phyloP scores from a whole-genome alignment of 139 green algal genomes.

The Ostreobium quekettii region DNA sequence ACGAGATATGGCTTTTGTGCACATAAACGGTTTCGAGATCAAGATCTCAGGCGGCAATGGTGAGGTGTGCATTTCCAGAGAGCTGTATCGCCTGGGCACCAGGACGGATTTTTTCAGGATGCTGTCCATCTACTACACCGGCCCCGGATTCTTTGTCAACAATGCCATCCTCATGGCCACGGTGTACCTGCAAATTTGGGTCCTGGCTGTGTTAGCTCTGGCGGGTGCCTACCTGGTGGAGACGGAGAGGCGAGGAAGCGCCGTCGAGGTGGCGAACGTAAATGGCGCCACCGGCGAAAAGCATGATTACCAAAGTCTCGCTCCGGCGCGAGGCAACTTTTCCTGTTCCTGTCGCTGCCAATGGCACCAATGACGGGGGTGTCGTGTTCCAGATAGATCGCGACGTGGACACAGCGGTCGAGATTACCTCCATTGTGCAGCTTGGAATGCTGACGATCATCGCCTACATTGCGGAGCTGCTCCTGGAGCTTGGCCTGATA shows the following conservation, averaged over 20 bases:
- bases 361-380: too few species aligned
- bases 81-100: constrained; percentile 62
- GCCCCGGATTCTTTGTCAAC: constrained; percentile 68
- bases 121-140: constrained; percentile 58
- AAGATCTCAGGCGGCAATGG: constrained; percentile 69
- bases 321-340: too few species aligned
- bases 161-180: constrained; percentile 59
- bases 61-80: constrained; percentile 65
- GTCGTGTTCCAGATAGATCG: too few species aligned
- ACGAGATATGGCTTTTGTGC: constrained; percentile 85
- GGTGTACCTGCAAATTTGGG: constrained; percentile 58
- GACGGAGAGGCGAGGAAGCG: too few species aligned
- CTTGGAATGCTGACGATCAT: constrained; percentile 58
- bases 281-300: too few species aligned
- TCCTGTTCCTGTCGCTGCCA: too few species aligned
- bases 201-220: constrained; percentile 43
- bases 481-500: constrained; percentile 53
- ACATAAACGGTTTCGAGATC: constrained; percentile 81
- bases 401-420: constrained; percentile 22
- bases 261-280: too few species aligned
- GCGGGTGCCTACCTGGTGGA: constrained; percentile 18
- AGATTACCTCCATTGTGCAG: constrained; percentile 50
- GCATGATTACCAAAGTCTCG: too few species aligned
- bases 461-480: constrained; percentile 51
- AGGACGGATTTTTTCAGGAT: constrained; percentile 73